phyloP scores from a whole-genome alignment of 148 eudicot genomes.

The Camellia lanceoleosa region DNA sequence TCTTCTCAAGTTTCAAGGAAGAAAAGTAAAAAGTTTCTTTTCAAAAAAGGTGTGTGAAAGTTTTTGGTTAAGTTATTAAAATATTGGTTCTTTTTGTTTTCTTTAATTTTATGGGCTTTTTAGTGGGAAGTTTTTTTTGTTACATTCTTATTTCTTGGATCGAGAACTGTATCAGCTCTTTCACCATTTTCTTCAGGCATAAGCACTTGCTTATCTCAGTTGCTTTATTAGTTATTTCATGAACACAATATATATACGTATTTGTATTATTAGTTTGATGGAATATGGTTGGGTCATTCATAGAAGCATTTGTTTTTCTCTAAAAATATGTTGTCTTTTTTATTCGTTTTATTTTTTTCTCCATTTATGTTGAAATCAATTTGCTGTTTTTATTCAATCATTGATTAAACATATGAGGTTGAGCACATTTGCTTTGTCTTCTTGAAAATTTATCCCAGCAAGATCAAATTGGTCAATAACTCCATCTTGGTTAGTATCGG shows the following conservation, averaged over 20 bases:
- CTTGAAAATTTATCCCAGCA: neutral
- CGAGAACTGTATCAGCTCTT: neutral
- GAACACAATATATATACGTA: neutral
- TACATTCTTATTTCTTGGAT: neutral
- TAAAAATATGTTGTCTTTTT: neutral
- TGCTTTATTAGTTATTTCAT: neutral
- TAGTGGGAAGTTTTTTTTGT: neutral
- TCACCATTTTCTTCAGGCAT: neutral
- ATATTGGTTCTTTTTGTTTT: neutral
- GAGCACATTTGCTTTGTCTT: neutral
- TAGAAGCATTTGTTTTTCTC: neutral
- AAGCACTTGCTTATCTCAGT: neutral
- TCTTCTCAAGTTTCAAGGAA: slow-evolving; percentile 62
- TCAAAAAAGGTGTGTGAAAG: slow-evolving; percentile 56
- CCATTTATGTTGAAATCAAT: neutral
- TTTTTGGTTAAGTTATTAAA: slow-evolving; percentile 5
- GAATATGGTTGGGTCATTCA: neutral
- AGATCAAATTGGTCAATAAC: neutral
- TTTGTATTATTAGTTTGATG: neutral
- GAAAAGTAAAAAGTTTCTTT: slow-evolving; percentile 84
- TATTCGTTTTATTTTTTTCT: neutral
- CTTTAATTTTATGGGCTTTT: neutral
- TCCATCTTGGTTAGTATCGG: neutral
- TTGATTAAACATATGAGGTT: neutral
- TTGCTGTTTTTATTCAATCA: neutral